Conservation (phyloP, 352 stramenopile species). For the Phytopythium kandeliae region DNA sequence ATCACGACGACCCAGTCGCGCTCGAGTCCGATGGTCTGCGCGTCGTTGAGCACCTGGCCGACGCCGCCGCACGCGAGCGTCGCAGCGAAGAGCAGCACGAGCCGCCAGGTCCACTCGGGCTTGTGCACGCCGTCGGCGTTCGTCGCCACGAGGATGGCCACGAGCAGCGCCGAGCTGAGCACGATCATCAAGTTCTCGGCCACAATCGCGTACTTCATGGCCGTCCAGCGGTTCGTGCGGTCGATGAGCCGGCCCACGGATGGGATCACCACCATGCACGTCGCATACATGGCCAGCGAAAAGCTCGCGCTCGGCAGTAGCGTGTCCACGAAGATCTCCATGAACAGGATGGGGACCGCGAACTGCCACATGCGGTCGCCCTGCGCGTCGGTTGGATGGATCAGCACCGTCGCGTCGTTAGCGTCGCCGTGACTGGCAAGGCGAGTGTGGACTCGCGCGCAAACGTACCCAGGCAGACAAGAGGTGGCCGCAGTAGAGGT, state of each 20-base stretch:
- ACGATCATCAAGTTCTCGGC: slow-evolving; percentile 73
- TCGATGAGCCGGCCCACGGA: slow-evolving; percentile 63
- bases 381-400: slow-evolving; percentile 9
- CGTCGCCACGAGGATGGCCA: slow-evolving; percentile 48
- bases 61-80: slow-evolving; percentile 59
- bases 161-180: slow-evolving; percentile 48
- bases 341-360: slow-evolving; percentile 76
- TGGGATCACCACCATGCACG: slow-evolving; percentile 63
- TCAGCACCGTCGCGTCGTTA: neutral
- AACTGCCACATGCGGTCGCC: slow-evolving; percentile 84
- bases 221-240: slow-evolving; percentile 49
- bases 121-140: slow-evolving; percentile 51
- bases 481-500: slow-evolving; percentile 71
- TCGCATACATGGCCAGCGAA: slow-evolving; percentile 66
- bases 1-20: slow-evolving; percentile 86
- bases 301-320: slow-evolving; percentile 71
- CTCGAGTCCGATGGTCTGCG: slow-evolving; percentile 73
- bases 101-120: slow-evolving; percentile 39
- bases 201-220: slow-evolving; percentile 63
- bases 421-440: neutral
- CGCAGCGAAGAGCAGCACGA: slow-evolving; percentile 41
- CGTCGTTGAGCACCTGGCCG: slow-evolving; percentile 79
- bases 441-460: neutral
- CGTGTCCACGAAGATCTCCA: slow-evolving; percentile 83
- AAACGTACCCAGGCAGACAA: slow-evolving; percentile 61